Base-by-base conservation (phyloP, 805 yeast species). In the Metschnikowia arizonensis region DNA sequence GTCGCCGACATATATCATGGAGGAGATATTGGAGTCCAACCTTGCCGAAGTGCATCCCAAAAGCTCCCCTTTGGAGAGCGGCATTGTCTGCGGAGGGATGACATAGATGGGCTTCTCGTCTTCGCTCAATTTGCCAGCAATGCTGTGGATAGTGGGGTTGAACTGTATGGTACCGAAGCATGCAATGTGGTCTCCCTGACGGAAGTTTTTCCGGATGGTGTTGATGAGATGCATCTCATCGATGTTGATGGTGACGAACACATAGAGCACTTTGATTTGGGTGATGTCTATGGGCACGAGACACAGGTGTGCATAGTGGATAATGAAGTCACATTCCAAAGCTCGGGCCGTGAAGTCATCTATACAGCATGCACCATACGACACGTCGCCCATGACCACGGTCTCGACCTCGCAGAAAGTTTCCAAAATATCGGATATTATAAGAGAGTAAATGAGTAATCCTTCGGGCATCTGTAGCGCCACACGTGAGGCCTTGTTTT, bases 401-500 rank as follows among this genome's bases (percentile, higher is more conserved):
- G 90, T 86, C 59, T 90, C 96, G 43, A 85, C 88, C 2, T 69
- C 65, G 62, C 97, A 90, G 56, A 93, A 91, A 63, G 90, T 96
- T 59, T 88, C 96, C 29, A 93, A 62, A 19, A 93, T 91, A 65
- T 93, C 99, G 3, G 96, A 77, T n/a, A 93, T 79, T 31, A 93
- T 77, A 49, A 95, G 74, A 0, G 97, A 83, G 61, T 90, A 93
- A 1, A 93, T 86, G 40, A 93, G 69, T 25, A 93, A 66, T 1
- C 99, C 99, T 65, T 93, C 99, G 1, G 99, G 99, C 96, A 93
- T 87, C 59, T 93, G 99, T 21, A 93, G 66, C 1, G 97, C 96
- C 4, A 95, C 96, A 49, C 96, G 72, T 52, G 77, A 85, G 12
- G 96, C 91, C 12, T 68, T 67, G 49, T 77, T 72, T 59, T 88